Evolutionary conservation across 768 basidiomycete species (phyloP), one percentile per base, ranked within the genome.

Genomic region (Ramaria sp.): DNA sequence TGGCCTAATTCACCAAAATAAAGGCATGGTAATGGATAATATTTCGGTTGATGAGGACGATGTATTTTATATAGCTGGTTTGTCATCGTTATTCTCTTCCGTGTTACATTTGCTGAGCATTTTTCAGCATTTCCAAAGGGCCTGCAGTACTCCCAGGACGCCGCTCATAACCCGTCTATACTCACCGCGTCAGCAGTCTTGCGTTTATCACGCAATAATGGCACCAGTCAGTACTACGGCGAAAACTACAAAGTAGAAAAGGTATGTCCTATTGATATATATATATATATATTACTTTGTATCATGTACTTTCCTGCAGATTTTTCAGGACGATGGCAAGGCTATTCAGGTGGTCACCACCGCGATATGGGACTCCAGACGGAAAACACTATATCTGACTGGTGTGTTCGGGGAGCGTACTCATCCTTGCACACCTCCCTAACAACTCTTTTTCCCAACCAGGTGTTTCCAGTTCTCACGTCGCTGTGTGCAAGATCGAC

Each of bases 291-390:
- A n/a, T n/a, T 43, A 10, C 13, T 38, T 56, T 9, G 3, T 20
- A 34, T 57, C 60, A 38, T 49, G 44, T 41, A 61, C 52, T 41
- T 58, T 45, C 32, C 42, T 4, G 13, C 58, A 85, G 82, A 70
- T 78, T 9, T 85, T 88, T 56, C 81, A 85, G 63, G 83, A 88
- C 63, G 71, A 80, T 56, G 85, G 86, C 8, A 67, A 62, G 3
- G 48, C 82, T 24, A 75, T 77, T 10, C 77, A 77, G 15, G 79
- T 75, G 6, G 68, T 72, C 34, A 88, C 85, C 1, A 69, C 75
- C 1, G 82, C 67, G 2, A 79, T 70, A 15, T 75, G 81, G 59
- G 82, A 84, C 60, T 64, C 74, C 2, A 60, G 73, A 58, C 69
- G 78, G 47, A 65, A 67, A 18, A 70, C 61, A 34, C 61, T 87